Evolutionary conservation across 1,284 basidiomycete species (phyloP).

Genomic region (Cryptococcus jaspeensis): DNA sequence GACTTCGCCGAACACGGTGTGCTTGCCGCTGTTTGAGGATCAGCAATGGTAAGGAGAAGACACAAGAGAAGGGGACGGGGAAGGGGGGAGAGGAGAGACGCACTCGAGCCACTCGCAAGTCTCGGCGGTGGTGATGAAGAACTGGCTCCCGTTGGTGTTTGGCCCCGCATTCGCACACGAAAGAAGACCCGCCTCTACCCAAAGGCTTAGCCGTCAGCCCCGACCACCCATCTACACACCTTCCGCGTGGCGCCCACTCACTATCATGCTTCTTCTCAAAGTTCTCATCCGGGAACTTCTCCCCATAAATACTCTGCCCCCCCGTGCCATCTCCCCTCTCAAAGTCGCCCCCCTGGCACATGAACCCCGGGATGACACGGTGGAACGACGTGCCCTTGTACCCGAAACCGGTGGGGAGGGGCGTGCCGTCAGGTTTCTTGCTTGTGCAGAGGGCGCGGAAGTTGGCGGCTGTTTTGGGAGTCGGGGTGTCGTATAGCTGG

Average conservation of each 20-base stretch:
- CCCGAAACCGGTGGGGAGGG: slow-evolving; percentile 56
- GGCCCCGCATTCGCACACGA: slow-evolving; percentile 78
- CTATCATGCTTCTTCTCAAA: slow-evolving; percentile 79
- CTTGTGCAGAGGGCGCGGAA: slow-evolving; percentile 62
- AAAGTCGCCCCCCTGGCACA: slow-evolving; percentile 67
- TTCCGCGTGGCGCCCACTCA: too few species aligned
- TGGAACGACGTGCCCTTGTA: slow-evolving; percentile 69
- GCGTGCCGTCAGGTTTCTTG: slow-evolving; percentile 38
- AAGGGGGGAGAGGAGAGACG: slow-evolving; percentile 12
- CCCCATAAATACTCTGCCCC: slow-evolving; percentile 34
- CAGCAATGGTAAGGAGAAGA: background rate
- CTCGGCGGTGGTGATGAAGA: slow-evolving; percentile 70
- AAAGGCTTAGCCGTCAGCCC: too few species aligned
- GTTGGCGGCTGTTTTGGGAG: slow-evolving; percentile 53
- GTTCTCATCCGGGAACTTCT: slow-evolving; percentile 61
- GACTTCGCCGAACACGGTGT: slow-evolving; percentile 81
- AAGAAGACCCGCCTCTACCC: slow-evolving; percentile 41
- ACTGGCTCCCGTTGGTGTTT: slow-evolving; percentile 50
- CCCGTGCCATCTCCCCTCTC: slow-evolving; percentile 62
- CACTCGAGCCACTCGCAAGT: slow-evolving; percentile 62
- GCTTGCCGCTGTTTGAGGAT: slow-evolving; percentile 46
- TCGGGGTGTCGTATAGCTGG: slow-evolving; percentile 52
- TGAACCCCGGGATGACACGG: slow-evolving; percentile 66
- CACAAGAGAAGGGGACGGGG: background rate
- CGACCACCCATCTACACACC: too few species aligned